Base-by-base conservation (phyloP, 148 eudicot species). In the Diospyros kaki region DNA sequence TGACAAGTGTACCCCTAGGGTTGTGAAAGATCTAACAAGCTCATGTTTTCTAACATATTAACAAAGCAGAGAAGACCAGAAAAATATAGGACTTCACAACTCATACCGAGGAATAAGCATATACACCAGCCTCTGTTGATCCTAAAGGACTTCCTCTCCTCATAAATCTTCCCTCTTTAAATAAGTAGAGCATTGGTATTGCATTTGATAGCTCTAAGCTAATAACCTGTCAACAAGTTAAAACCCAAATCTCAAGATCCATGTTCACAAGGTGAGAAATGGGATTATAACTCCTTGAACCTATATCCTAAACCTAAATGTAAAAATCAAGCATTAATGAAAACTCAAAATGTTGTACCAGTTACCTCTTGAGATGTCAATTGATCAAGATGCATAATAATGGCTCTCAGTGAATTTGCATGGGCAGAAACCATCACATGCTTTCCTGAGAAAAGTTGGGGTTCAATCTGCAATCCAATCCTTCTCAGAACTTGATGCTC, bases 361-460 rank as follows among this genome's bases (percentile, higher is more conserved):
- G 14, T 78, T 80, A 87, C 90, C 90, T 87, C 86, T 59, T 84
- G 75, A 66, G 87, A 74, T 73, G 82, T 84, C 74, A 84, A 59
- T 28, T 82, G 74, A 68, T 87, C 90, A 71, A 87, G 87, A 76
- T 87, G 80, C 87, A 84, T 82, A 40, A 87, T 78, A 62, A 87
- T 84, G n/a, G 90, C 85, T 80, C 90, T 84, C 79, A 87, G 78
- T 64, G 90, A 87, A 80, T 87, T 87, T 17, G 90, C 90, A 80
- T 87, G 90, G 55, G 90, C 90, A 43, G 84, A 87, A 42, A 87
- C 84, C 90, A 87, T 84, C 71, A 87, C 84, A 71, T 87, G 84
- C 83, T 76, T 84, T 71, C 90, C 86, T 4, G 17, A 54, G 68
- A 80, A 59, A 68, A 87, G 90, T 68, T 72, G 79, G 45, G 90